Base-by-base conservation (phyloP, 495 filamentous ascomycete species). In the Tricharina praecox region DNA sequence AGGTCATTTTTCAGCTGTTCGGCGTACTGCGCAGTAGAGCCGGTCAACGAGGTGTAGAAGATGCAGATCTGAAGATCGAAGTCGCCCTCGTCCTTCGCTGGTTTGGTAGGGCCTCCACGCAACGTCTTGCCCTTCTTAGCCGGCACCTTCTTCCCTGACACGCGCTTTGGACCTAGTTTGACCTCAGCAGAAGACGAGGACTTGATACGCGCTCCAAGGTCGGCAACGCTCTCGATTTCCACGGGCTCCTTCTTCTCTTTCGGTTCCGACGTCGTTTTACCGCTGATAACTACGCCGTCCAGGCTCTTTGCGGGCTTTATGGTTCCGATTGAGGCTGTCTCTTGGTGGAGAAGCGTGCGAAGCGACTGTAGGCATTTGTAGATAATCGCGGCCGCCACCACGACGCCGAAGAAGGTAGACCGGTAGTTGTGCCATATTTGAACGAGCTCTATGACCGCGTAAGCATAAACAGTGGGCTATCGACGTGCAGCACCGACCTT, bases 1-100 rank as follows among this genome's bases (percentile, higher is more conserved):
- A 43, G 53, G 23, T 35, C 68, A 16, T 57, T 26, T 13, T 62
- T 63, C 7, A 87, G 54, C 2, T 67, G 63, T 44, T 77, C 66
- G 20, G 71, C 66, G 23, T 85, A 70, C 51, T 70, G 72, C 53
- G 87, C 79, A 16, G 87, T 95, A 28, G 71, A 80, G 11, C 73
- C 81, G 16, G 81, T 88, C 50, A 94, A 66, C 5, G 85, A 90
- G 4, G 83, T 85, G 62, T 75, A 96, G 67, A 95, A 95, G 2
- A 95, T 68, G 18, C 93, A 64, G 1, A 79, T 71, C 58, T 93
- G 85, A 30, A 93, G 76, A 44, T 67, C 67, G 24, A 64, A 55
- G 36, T 61, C 47, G 19, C 34, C 51, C 37, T 58, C 47, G 35
- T 58, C 50, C 49, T 51, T 47, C 15, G 54, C 51, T 9, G 45